Base-by-base conservation (phyloP, 2,329 filamentous ascomycete species). In the Pseudocercospora macadamiae region DNA sequence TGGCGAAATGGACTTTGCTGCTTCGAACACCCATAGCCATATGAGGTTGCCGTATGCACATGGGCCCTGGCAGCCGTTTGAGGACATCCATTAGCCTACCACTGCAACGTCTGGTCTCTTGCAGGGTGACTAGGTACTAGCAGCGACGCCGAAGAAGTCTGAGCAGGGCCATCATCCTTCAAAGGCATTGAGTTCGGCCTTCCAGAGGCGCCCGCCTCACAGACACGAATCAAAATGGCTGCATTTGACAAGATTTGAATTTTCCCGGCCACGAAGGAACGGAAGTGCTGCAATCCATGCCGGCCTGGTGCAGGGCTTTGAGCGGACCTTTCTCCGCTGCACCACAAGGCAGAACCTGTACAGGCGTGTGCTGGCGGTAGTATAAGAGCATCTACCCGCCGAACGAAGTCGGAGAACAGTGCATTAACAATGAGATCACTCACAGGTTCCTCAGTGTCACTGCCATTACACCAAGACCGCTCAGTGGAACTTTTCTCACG, bases 21-120 rank as follows among this genome's bases (percentile, higher is more conserved):
- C n/a, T n/a, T n/a, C n/a, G n/a, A n/a, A n/a, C n/a, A n/a, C n/a
- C n/a, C n/a, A n/a, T n/a, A n/a, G n/a, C n/a, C n/a, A 5, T 16
- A 7, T 9, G 16, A 16, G 16, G 37, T 44, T 44, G 37, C 19
- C 21, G 7, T 8, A 42, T n/a, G n/a, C n/a, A 32, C 28, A 32
- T 6, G 28, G 18, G n/a, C 37, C 37, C 37, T 21, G 14, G 37
- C 19, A 16, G 18, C 37, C 37, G 37, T 44, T 44, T 23, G 37
- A 44, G 37, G 37, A 12, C 37, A 19, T 23, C 37, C 37, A 44
- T 44, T 44, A 44, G 37, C 37, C 37, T 44, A 44, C 37, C 37
- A 45, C 21, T 45, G 21, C 21, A 19, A 45, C 12, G 39, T 10
- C 19, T 14, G 39, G 19, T 18, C 39, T 21, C 12, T 45, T 45